These are phyloP conservation scores for Coemansia sp. DNA, from an alignment of 192 early-diverging fungal species.

Conservation along the genomic window DNA sequence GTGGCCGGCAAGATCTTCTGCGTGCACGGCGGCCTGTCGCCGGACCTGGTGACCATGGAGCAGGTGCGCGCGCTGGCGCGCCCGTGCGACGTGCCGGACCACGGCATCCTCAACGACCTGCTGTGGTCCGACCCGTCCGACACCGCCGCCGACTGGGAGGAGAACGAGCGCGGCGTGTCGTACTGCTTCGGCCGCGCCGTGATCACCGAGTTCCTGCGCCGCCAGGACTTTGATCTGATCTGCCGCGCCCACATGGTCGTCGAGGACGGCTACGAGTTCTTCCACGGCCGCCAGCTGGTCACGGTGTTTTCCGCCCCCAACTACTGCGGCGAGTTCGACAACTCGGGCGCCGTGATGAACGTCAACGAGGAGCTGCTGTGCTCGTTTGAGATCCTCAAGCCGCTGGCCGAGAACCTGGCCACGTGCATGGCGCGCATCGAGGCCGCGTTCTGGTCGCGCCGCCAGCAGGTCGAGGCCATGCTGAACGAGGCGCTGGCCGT, in stretches of 20 bases:
- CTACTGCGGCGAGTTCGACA: slow-evolving; percentile 97
- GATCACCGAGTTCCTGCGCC: slow-evolving; percentile 76
- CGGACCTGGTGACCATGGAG: slow-evolving; percentile 72
- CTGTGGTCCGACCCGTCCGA: slow-evolving; percentile 93
- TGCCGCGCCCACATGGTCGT: slow-evolving; percentile 95
- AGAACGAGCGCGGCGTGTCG: slow-evolving; percentile 94
- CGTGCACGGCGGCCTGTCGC: slow-evolving; percentile 91
- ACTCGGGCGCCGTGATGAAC: slow-evolving; percentile 85
- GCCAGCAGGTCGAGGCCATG: slow-evolving; percentile 47
- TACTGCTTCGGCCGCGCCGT: slow-evolving; percentile 88
- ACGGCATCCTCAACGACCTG: slow-evolving; percentile 85
- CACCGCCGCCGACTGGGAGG: slow-evolving; percentile 72
- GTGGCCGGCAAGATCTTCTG: slow-evolving; percentile 94
- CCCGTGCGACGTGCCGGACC: slow-evolving; percentile 88
- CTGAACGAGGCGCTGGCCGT: slow-evolving; percentile 38
- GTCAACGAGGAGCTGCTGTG: slow-evolving; percentile 89
- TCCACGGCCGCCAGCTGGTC: slow-evolving; percentile 81
- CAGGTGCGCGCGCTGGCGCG: slow-evolving; percentile 76
- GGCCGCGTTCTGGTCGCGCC: slow-evolving; percentile 41
- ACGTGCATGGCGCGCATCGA: slow-evolving; percentile 47
- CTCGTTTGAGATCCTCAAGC: slow-evolving; percentile 80
- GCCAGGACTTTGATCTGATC: slow-evolving; percentile 88
- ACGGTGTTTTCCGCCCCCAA: slow-evolving; percentile 95
- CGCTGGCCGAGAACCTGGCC: slow-evolving; percentile 45
- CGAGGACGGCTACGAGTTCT: slow-evolving; percentile 98